Percentiles rank a stretch among this genome's conserved stretches.
phyloP scores from a whole-genome alignment of 1,139 yeast genomes.

The Blastobotrys proliferans region DNA sequence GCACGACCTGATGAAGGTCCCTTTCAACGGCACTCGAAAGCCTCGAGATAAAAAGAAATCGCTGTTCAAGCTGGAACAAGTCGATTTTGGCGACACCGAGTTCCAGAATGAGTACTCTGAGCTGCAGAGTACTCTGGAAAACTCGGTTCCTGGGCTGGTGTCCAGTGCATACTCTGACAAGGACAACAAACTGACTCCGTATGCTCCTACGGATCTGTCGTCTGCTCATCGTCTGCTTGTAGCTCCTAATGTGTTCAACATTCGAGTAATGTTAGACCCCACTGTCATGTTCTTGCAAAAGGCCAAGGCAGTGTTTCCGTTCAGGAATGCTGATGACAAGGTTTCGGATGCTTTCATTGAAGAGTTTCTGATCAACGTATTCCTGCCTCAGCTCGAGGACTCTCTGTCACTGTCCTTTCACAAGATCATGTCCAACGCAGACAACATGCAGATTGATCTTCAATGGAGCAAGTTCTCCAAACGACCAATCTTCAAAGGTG shows the following conservation, averaged over 20 bases:
- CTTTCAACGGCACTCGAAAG: conserved; percentile 5
- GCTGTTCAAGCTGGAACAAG: conserved; percentile 26
- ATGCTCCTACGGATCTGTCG: conserved; percentile 22
- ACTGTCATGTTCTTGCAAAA: conserved; percentile 56
- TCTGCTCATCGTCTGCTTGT: conserved; percentile 58
- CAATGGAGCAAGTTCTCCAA: conserved; percentile 33
- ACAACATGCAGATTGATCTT: conserved; percentile 26
- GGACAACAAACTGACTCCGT: conserved; percentile 17
- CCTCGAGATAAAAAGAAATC: conserved; percentile 19
- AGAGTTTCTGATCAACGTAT: conserved; percentile 58
- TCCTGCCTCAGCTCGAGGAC: conserved; percentile 60
- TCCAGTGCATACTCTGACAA: conserved; percentile 24
- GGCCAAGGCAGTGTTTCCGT: conserved; percentile 40
- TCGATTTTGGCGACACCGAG: conserved; percentile 26
- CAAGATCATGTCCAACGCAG: conserved; percentile 26
- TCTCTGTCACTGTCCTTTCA: conserved; percentile 45
- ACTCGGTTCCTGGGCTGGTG: conserved; percentile 37
- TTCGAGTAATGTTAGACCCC: conserved; percentile 66
- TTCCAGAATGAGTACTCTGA: conserved; percentile 25
- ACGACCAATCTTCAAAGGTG: conserved; percentile 32
- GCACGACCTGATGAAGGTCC: conserved; percentile 11
- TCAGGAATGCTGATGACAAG: conserved; percentile 14
- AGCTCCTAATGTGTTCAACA: conserved; percentile 73
- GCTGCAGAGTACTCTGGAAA: conserved; percentile 30
- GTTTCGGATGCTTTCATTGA: conserved; percentile 47